Evolutionary conservation across 2,329 filamentous ascomycete genomes (phyloP), one percentile per base, ranked within the genome.

Genomic region (Lecanoromycetidae sp.): DNA sequence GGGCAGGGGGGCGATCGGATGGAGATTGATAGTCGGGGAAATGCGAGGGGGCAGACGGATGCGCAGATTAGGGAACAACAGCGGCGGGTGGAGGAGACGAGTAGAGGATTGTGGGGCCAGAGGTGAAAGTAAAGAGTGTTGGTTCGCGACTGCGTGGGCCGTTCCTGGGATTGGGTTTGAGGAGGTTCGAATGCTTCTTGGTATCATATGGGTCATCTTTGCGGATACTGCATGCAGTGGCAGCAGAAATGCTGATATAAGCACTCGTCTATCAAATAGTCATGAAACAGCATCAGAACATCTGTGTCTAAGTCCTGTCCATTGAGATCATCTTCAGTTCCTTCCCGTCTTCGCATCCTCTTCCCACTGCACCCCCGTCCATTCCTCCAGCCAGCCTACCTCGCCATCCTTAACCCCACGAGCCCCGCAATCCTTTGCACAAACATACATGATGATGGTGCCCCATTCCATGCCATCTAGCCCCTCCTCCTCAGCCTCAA

Each of bases 331-430:
- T 17, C 27, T 15, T 37, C 23, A 46, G 15, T 20, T 44, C n/a
- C 29, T 55, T 26, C 49, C 52, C 40, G 49, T 53, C 37, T 38
- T 51, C 9, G 60, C 60, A 34, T 69, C 58, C 64, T 95, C 88
- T 66, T 98, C 91, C 91, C 90, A 98, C 65, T 98, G 91, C 54
- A 96, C 91, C 5, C 90, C 91, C n/a, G 77, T 80, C 90, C 91
- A 98, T 66, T 98, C 91, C 69, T 96, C 91, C 15, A 87, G 59
- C 65, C 93, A 96, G 1, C 81, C 85, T 0, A 80, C 76, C 58
- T 79, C 73, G 0, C 79, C 83, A 29, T 73, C 69, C 10, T 65
- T 63, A 5, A 78, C 72, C 0, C 75, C 74, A 5, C 78, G 76
- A 57, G 74, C 71, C 22, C 23, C 36, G 61, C 91, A 96, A 62